Conservation (phyloP, 495 filamentous ascomycete genomes). For the Penicillium turbatum region DNA sequence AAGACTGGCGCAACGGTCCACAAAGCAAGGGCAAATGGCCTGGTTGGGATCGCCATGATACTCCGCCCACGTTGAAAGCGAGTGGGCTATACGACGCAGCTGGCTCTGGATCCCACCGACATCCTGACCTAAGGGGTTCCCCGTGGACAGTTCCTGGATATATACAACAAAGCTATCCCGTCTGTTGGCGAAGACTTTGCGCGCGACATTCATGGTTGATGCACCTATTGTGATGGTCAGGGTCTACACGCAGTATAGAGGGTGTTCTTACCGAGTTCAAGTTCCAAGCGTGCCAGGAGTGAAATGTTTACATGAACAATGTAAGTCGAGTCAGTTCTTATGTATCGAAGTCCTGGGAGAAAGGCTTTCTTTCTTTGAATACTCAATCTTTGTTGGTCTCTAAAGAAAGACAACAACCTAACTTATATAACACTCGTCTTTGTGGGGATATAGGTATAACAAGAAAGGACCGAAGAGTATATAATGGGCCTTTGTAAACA, state of each 20-base stretch:
- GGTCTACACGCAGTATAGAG: neutral
- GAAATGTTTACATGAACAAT: neutral
- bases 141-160: neutral
- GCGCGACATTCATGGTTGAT: neutral
- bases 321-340: neutral
- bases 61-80: neutral
- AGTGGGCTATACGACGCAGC: neutral
- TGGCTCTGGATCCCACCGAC: neutral
- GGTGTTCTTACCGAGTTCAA: neutral
- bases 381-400: neutral
- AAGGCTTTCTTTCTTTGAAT: neutral
- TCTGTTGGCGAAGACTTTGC: neutral
- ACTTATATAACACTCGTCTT: too few species aligned
- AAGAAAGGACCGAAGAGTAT: too few species aligned
- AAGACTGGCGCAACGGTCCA: neutral
- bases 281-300: neutral
- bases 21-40: neutral
- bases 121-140: neutral
- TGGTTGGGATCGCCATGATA: neutral
- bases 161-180: neutral
- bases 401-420: too few species aligned
- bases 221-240: neutral
- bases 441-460: too few species aligned
- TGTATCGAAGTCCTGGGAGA: neutral
- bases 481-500: too few species aligned